Evolutionary conservation across 331 rosid species (phyloP), one percentile per base, ranked within the genome.

Genomic region (Pyrus hybrid): DNA sequence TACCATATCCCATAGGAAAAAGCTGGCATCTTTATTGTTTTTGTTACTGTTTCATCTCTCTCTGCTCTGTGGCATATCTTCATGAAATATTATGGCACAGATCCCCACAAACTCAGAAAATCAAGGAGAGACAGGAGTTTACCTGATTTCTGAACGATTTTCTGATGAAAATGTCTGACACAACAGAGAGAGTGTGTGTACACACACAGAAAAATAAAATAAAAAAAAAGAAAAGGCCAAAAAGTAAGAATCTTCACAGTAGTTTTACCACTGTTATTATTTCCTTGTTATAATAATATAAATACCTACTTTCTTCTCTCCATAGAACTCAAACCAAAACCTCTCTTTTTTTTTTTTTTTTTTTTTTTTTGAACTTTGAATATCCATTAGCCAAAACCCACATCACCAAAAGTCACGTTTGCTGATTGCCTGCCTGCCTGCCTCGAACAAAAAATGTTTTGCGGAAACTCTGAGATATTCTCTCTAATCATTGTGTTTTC

Each of bases 101-200:
- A 93, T 87, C 91, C 88, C 80, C 78, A 67, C 76, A 6, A 72
- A 74, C 83, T 83, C 77, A 81, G 90, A 89, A 85, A 78, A 93
- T 88, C 88, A 90, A 87, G 80, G 77, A 80, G 83, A 82, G 84
- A 79, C 86, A 88, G 91, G 43, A 83, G 86, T 81, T 86, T 86
- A 83, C 82, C 97, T 91, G 92, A 85, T 83, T 91, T 81, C 93
- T 88, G 93, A 81, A 81, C 79, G 90, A 90, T 91, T 91, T 91
- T 87, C 97, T 88, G 93, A 85, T 80, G 41, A 61, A 75, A 64
- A 68, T 83, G 32, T 57, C 88, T 80, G 97, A 84, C 90, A 80
- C 84, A 75, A 80, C 16, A 82, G 66, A 60, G 78, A 78, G 63
- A 77, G 78, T 68, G 71, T 41, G 26, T 78, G 83, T 73, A 75